Base-by-base conservation (phyloP, 78 protist species). In the Bigelowiella natans region DNA sequence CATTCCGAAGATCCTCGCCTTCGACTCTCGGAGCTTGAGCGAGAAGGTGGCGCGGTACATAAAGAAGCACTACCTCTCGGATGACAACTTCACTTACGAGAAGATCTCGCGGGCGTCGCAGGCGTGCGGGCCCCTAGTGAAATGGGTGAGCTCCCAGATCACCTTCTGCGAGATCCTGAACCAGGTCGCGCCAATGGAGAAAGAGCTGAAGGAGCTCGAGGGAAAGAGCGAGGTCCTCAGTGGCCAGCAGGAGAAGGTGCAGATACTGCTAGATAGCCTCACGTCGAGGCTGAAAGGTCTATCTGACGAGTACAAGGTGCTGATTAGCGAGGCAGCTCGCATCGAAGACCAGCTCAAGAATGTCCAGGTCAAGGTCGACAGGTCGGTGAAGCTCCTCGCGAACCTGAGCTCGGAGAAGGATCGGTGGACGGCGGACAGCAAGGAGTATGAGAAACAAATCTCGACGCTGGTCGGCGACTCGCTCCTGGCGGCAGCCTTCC, bases 61-160 rank as follows among this genome's bases (percentile, higher is more conserved):
- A 38, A 39, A 82, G 89, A 82, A 83, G 89, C 51, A 83, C 39
- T 96, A 93, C 93, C 1, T 95, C 39, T 26, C 83, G 37, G 93
- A 96, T 37, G 83, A 90, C 29, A 28, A 39, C 85, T 95, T 93
- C 91, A 93, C 89, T n/a, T 93, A 34, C 39, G 98, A 95, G 88
- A 63, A 29, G 2, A 95, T 94, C 63, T 88, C 95, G 88, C 29
- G 93, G 2, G 95, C 98, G 1, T 88, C 93, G 31, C 90, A 93
- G 40, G 98, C 98, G n/a, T 92, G 96, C 64, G 99, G 99, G n/a
- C 98, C 99, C 18, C 91, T 98, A 36, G 94, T 94, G 82, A 93
- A 96, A 89, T 98, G 98, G 99, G 94, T 94, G 7, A 1, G 26
- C 7, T 96, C 98, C 0, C 97, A 95, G 92, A 40, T 96, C 39